phyloP scores from a whole-genome alignment of 2,329 filamentous ascomycete species.

The Ambrosiella cleistominuta region DNA sequence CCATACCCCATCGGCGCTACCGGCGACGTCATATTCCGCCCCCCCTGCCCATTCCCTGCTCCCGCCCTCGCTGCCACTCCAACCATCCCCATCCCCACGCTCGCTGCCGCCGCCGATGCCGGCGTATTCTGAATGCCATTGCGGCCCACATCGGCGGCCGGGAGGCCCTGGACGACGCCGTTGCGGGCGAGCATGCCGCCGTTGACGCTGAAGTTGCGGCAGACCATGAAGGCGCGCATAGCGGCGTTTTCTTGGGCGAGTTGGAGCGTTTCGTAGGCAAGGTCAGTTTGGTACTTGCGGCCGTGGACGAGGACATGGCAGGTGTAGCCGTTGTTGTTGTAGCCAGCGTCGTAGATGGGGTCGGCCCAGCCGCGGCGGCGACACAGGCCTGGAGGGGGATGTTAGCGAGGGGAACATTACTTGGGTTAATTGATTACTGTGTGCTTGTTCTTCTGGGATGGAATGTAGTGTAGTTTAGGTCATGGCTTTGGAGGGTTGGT shows the following conservation, averaged over 20 bases:
- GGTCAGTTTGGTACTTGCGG: slow-evolving; percentile 85
- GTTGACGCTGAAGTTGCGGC: slow-evolving; percentile 92
- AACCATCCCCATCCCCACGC: not conserved
- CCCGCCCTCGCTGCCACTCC: not conserved
- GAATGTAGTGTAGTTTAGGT: no score
- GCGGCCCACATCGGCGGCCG: slow-evolving; percentile 23
- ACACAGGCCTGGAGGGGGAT: slow-evolving; percentile 54
- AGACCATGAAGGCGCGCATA: slow-evolving; percentile 93
- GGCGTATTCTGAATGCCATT: not conserved
- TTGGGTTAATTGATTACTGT: no score
- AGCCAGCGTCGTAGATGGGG: slow-evolving; percentile 72
- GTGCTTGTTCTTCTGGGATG: no score
- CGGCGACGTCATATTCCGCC: not conserved
- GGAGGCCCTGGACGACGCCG: slow-evolving; percentile 49
- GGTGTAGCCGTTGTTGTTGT: slow-evolving; percentile 56
- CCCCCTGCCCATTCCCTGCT: not conserved
- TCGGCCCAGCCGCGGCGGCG: slow-evolving; percentile 86
- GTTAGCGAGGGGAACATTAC: not conserved
- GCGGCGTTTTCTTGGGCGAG: slow-evolving; percentile 86
- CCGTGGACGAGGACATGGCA: slow-evolving; percentile 92
- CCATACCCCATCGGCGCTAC: not conserved
- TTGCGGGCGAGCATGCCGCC: slow-evolving; percentile 71
- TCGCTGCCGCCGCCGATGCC: no score
- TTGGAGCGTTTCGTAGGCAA: slow-evolving; percentile 62
- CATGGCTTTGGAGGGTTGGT: no score